Evolutionary conservation across 2,329 filamentous ascomycete genomes (phyloP).

Genomic region (Colletotrichum gigasporum): DNA sequence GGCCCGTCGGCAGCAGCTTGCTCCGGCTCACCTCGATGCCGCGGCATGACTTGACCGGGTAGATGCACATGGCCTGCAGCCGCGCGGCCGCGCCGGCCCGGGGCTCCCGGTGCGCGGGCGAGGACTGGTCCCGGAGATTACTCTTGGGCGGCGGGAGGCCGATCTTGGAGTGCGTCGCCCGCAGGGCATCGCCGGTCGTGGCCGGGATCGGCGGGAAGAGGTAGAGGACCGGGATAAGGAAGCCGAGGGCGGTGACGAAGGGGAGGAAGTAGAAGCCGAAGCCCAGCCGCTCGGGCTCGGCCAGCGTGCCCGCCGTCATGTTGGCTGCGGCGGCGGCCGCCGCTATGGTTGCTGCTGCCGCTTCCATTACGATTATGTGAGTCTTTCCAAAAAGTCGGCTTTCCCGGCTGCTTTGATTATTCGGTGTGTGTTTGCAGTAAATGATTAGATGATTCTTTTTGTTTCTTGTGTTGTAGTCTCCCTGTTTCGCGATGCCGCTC

Average conservation of each 20-base stretch:
- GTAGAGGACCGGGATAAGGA: constrained; percentile 62
- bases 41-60: constrained; percentile 84
- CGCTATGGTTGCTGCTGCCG: constrained; percentile 8
- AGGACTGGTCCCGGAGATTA: constrained; percentile 43
- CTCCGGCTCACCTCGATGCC: constrained; percentile 77
- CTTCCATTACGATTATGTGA: background rate
- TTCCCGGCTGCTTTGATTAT: background rate
- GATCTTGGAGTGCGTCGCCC: constrained; percentile 62
- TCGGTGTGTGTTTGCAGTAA: background rate
- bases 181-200: constrained; percentile 61
- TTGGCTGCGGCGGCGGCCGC: background rate
- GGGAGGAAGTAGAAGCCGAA: constrained; percentile 49
- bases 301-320: too few relatives aligned
- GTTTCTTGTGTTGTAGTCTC: background rate
- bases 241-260: constrained; percentile 56
- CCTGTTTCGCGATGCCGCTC: background rate
- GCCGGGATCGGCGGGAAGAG: constrained; percentile 65
- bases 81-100: constrained; percentile 19
- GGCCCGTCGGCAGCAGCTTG: constrained; percentile 72
- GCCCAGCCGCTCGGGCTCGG: constrained; percentile 32
- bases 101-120: constrained; percentile 29
- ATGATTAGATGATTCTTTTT: too few relatives aligned
- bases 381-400: too few relatives aligned
- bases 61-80: constrained; percentile 76
- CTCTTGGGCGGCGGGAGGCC: constrained; percentile 51